Conservation (phyloP, 2,329 filamentous ascomycete genomes). For the Helotiales sp. region DNA sequence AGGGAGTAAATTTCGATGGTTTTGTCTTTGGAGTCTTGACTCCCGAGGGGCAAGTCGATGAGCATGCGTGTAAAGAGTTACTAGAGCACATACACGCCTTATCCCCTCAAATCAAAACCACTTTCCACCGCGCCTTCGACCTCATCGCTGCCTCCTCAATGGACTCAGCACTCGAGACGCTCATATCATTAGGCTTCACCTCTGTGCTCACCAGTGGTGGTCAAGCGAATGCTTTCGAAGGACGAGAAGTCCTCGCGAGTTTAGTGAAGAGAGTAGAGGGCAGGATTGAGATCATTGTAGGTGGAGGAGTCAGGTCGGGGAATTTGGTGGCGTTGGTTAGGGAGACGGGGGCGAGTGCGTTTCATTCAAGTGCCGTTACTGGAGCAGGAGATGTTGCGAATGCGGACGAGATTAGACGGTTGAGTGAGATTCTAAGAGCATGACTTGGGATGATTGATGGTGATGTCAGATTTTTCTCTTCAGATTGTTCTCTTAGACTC, state of each 20-base stretch:
- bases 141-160: constrained; percentile 36
- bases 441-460: no score
- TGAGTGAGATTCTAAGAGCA: constrained; percentile 14
- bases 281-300: constrained; percentile 52
- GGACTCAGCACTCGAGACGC: constrained; percentile 19
- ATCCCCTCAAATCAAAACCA: constrained; percentile 49
- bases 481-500: no score
- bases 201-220: constrained; percentile 56
- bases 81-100: constrained; percentile 38
- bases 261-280: constrained; percentile 41
- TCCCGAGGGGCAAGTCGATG: constrained; percentile 45
- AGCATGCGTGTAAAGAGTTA: constrained; percentile 47
- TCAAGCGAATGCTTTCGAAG: constrained; percentile 27
- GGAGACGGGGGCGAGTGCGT: constrained; percentile 43
- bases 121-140: constrained; percentile 61
- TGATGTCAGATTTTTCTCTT: no score
- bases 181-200: constrained; percentile 49
- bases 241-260: constrained; percentile 34
- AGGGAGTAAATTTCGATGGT: constrained; percentile 45
- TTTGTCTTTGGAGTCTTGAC: constrained; percentile 58
- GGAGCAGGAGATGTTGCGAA: constrained; percentile 41
- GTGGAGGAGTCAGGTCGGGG: constrained; percentile 53
- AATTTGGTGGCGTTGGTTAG: constrained; percentile 48
- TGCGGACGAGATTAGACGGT: constrained; percentile 31
- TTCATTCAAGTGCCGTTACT: constrained; percentile 52